Percentiles rank a stretch among this genome's conserved stretches.
phyloP scores from a whole-genome alignment of 2,329 filamentous ascomycete species.

The Leptographium flavum region DNA sequence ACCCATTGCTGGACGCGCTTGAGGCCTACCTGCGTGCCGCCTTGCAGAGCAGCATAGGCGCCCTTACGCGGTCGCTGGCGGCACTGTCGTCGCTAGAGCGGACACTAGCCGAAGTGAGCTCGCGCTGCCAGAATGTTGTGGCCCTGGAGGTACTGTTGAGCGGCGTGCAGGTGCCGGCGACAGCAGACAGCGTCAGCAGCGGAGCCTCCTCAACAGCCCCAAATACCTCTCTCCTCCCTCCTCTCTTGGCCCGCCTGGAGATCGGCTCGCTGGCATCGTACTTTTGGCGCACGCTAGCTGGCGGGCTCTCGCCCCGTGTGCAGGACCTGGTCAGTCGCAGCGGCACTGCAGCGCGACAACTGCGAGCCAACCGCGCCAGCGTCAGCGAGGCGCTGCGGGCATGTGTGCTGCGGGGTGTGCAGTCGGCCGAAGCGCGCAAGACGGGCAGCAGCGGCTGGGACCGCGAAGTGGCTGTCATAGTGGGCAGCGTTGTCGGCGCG shows the following conservation, averaged over 20 bases:
- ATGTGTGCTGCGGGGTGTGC: conserved; percentile 67
- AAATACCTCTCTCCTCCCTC: conserved; percentile 52
- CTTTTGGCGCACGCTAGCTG: conserved; percentile 85
- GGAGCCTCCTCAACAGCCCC: no score
- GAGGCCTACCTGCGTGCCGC: conserved; percentile 73
- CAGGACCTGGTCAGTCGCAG: conserved; percentile 74
- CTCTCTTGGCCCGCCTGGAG: conserved; percentile 65
- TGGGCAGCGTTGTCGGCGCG: conserved; percentile 60
- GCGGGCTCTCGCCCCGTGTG: conserved; percentile 59
- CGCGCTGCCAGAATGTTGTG: conserved; percentile 81
- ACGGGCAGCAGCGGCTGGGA: conserved; percentile 47
- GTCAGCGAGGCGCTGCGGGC: conserved; percentile 68
- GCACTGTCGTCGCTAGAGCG: conserved; percentile 72
- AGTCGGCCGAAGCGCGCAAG: conserved; percentile 22
- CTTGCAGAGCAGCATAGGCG: conserved; percentile 63
- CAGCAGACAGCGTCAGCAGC: conserved; percentile 3
- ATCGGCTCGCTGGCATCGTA: conserved; percentile 77
- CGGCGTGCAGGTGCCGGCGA: conserved; percentile 10
- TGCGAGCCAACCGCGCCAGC: conserved; percentile 59
- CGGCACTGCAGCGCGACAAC: conserved; percentile 67
- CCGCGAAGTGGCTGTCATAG: conserved; percentile 88
- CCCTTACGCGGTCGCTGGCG: conserved; percentile 60
- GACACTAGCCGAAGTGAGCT: conserved; percentile 66
- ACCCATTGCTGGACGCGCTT: conserved; percentile 62
- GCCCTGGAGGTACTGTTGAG: conserved; percentile 69